Conservation (phyloP, 2,329 filamentous ascomycete genomes). For the Colletotrichum tropicicola region DNA sequence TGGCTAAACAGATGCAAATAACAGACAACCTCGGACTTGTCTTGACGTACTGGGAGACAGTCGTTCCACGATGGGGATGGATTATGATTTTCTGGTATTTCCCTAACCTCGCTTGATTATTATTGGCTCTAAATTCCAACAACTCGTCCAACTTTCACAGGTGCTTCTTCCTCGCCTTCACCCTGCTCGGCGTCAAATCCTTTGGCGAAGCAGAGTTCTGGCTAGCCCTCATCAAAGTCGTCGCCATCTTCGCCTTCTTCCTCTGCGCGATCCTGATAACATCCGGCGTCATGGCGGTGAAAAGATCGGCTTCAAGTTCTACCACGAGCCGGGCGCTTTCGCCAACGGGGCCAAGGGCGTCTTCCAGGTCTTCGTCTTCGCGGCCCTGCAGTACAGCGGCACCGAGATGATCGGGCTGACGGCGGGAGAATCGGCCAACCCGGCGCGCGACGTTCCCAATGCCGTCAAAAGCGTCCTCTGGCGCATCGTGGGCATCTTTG, state of each 20-base stretch:
- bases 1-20: neutral
- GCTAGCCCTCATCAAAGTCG: slow-evolving; percentile 62
- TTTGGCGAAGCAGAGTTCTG: slow-evolving; percentile 68
- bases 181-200: slow-evolving; percentile 35
- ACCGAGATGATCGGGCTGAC: slow-evolving; percentile 33
- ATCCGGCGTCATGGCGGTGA: slow-evolving; percentile 33
- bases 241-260: slow-evolving; percentile 68
- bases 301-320: slow-evolving; percentile 32
- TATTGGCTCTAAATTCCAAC: neutral
- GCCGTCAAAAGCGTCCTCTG: slow-evolving; percentile 35
- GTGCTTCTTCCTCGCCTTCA: slow-evolving; percentile 54
- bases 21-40: slow-evolving; percentile 67
- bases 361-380: slow-evolving; percentile 33
- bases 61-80: slow-evolving; percentile 69
- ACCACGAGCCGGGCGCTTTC: slow-evolving; percentile 28
- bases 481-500: slow-evolving; percentile 48
- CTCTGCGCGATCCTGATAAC: slow-evolving; percentile 61
- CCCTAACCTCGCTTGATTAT: slow-evolving; percentile 47
- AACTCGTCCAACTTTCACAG: slow-evolving; percentile 45
- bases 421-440: slow-evolving; percentile 46
- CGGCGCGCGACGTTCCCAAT: slow-evolving; percentile 49
- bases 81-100: slow-evolving; percentile 69
- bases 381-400: slow-evolving; percentile 34
- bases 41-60: slow-evolving; percentile 68
- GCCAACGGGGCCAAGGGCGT: slow-evolving; percentile 35